These are phyloP conservation scores for Tulasnella sp. DNA, from an alignment of 768 basidiomycete genomes.

Conservation along the genomic window DNA sequence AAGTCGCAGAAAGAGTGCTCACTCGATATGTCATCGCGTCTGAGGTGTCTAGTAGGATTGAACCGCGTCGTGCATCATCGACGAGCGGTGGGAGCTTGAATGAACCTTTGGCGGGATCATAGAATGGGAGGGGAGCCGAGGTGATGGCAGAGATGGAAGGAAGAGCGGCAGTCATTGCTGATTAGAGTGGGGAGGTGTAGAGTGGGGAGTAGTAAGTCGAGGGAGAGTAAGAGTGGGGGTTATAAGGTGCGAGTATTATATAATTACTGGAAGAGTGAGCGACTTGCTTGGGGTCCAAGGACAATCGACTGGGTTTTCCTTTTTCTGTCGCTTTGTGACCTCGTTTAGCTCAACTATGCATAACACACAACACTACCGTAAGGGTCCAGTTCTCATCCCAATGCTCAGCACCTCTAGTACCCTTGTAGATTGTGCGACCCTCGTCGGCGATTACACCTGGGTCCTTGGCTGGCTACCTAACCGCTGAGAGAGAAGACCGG, in stretches of 20 bases:
- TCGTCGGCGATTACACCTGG: background rate
- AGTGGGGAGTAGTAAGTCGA: background rate
- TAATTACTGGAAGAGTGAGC: background rate
- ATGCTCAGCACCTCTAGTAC: background rate
- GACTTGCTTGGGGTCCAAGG: background rate
- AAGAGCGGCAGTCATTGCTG: constrained; percentile 19
- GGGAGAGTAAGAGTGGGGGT: background rate
- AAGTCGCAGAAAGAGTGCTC: background rate
- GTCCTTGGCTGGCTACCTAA: background rate
- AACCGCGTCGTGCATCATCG: background rate
- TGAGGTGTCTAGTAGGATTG: background rate
- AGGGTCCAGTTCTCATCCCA: background rate
- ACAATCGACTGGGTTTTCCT: background rate
- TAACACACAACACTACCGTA: background rate
- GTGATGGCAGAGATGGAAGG: constrained; percentile 18
- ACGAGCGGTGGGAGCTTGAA: constrained; percentile 21
- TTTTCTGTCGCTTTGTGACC: background rate
- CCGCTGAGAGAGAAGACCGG: background rate
- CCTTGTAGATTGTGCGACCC: background rate
- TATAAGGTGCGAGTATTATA: background rate
- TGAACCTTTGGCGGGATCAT: constrained; percentile 20
- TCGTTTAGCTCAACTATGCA: background rate
- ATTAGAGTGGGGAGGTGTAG: background rate
- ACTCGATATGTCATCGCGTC: background rate
- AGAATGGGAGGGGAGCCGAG: constrained; percentile 19